Conservation (phyloP, 2,329 filamentous ascomycete genomes). For the Apiospora marii region DNA sequence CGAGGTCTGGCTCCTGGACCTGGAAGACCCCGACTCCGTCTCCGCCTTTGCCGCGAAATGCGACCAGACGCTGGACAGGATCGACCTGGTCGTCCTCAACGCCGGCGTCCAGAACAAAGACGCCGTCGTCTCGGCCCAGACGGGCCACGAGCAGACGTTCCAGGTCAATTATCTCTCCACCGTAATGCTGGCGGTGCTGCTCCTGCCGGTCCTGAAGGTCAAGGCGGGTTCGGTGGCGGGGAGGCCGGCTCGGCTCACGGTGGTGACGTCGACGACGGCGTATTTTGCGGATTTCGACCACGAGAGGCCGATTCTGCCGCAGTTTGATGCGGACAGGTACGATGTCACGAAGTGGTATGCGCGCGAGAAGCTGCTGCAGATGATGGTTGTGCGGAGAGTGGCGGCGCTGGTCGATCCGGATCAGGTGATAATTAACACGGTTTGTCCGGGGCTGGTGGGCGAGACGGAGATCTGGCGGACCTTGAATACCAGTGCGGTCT, state of each 20-base stretch:
- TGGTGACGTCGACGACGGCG: constrained; percentile 23
- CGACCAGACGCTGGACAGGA: constrained; percentile 38
- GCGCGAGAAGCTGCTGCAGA: constrained; percentile 23
- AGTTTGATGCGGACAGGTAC: constrained; percentile 17
- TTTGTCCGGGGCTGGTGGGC: constrained; percentile 21
- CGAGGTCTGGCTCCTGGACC: constrained; percentile 59
- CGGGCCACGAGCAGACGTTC: constrained; percentile 49
- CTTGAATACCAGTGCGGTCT: constrained; percentile 1
- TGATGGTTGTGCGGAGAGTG: neutral
- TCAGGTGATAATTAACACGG: constrained; percentile 19
- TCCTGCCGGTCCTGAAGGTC: constrained; percentile 45
- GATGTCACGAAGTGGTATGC: constrained; percentile 20
- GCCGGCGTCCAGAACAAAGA: constrained; percentile 46
- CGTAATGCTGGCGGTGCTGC: constrained; percentile 42
- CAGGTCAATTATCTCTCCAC: constrained; percentile 52
- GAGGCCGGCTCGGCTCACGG: constrained; percentile 21
- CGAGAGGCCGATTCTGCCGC: neutral
- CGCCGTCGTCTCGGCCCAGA: constrained; percentile 36
- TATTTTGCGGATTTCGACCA: constrained; percentile 18
- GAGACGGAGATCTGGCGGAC: constrained; percentile 16
- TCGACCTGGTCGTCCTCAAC: constrained; percentile 57
- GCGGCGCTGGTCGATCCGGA: neutral
- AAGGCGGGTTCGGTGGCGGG: constrained; percentile 25
- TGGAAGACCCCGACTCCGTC: constrained; percentile 54
- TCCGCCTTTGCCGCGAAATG: constrained; percentile 48